phyloP scores from a whole-genome alignment of 2,329 filamentous ascomycete species.

The Colletotrichum paranaense region DNA sequence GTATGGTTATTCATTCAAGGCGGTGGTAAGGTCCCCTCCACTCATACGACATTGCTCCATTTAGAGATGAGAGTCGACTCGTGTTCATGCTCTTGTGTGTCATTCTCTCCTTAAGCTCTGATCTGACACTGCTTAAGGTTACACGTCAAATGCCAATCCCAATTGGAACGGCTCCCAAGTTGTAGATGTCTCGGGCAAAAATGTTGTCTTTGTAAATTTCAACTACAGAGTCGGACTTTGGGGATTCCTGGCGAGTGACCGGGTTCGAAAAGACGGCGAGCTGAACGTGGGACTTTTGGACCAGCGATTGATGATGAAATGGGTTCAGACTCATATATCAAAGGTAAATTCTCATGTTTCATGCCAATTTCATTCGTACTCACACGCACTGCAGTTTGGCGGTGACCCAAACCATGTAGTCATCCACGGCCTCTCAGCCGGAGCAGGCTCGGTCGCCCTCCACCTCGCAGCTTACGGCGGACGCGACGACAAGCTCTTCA shows the following conservation, averaged over 20 bases:
- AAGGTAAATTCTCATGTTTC: conserved; percentile 45
- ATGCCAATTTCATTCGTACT: background rate
- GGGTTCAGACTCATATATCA: conserved; percentile 70
- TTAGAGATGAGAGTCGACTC: background rate
- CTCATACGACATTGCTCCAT: background rate
- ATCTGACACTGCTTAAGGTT: conserved; percentile 47
- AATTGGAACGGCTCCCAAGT: conserved; percentile 63
- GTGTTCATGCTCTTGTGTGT: background rate
- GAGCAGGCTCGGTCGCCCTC: conserved; percentile 66
- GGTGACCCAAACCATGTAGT: conserved; percentile 70
- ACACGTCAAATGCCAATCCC: conserved; percentile 58
- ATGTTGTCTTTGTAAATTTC: conserved; percentile 68
- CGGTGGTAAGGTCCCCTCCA: conserved; percentile 43
- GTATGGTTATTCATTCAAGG: conserved; percentile 72
- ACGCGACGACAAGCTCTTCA: conserved; percentile 57
- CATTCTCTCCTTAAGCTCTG: background rate
- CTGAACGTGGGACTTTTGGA: conserved; percentile 74
- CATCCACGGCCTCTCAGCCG: conserved; percentile 71
- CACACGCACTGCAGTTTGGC: conserved; percentile 56
- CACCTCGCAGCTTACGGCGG: conserved; percentile 61
- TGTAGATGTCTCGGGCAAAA: conserved; percentile 54
- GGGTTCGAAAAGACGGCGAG: conserved; percentile 64
- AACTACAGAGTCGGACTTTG: conserved; percentile 72
- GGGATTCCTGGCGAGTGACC: conserved; percentile 71
- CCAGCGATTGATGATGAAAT: conserved; percentile 68